Evolutionary conservation across 257 asterid genomes (phyloP), one percentile per base, ranked within the genome.

Genomic region (Parsonsia alboflavescens): DNA sequence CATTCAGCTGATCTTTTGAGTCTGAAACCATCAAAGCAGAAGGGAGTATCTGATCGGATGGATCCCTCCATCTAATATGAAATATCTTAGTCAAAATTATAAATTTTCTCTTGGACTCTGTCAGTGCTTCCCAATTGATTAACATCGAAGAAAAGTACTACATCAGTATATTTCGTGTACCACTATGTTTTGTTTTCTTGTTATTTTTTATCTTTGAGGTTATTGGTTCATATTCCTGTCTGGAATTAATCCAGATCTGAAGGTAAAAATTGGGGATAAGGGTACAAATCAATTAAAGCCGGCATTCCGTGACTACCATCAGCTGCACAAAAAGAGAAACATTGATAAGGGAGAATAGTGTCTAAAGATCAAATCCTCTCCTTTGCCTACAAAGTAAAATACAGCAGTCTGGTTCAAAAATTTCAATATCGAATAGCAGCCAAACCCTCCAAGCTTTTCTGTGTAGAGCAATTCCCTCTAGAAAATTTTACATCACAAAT

Each of bases 401-500:
- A 36, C 16, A 53, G 22, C 19, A 49, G 65, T 54, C 75, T 46
- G 24, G 56, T 67, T 59, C 24, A 74, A 49, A 30, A 21, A 6
- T 19, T 72, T 15, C 10, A 64, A 59, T 19, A 64, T 54, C 36
- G 66, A 26, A 56, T 49, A 41, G 5, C 21, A 71, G 21, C 17
- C 49, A 15, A 52, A 52, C 75, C 17, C 69, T 64, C 48, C 15
- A 19, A 33, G 39, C 2, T 13, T 4, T 28, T 17, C 44, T 15
- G 68, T 64, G 24, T 64, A 33, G 21, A 50, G 46, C 77, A 63
- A 63, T 46, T 66, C 24, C 48, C 33, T 49, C 15, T 9, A 67
- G 71, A 73, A 78, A 78, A 8, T 33, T 46, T 73, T 30, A 67
- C 75, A 58, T 61, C n/a, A 28, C 61, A 59, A 48, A 58, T 53